Evolutionary conservation across 768 basidiomycete species (phyloP).

Genomic region (Termitomyces sp.): DNA sequence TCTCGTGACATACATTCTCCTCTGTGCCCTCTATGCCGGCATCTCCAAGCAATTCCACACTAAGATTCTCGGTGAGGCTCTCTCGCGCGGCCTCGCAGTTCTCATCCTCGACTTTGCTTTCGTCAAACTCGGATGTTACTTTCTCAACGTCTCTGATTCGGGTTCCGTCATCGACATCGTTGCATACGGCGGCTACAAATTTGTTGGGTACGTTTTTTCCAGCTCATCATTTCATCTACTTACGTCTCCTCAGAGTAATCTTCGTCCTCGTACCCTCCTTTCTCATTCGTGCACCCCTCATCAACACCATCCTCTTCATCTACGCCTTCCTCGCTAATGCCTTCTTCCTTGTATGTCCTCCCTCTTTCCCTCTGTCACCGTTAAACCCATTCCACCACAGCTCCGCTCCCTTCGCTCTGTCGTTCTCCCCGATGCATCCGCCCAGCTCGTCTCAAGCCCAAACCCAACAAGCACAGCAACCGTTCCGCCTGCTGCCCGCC

Average conservation of each 20-base stretch:
- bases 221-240: neutral
- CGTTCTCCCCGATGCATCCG: slow-evolving; percentile 52
- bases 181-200: slow-evolving; percentile 96
- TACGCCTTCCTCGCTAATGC: slow-evolving; percentile 88
- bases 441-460: slow-evolving; percentile 28
- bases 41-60: slow-evolving; percentile 82
- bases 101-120: slow-evolving; percentile 85
- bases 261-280: slow-evolving; percentile 71
- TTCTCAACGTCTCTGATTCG: slow-evolving; percentile 78
- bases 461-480: slow-evolving; percentile 47
- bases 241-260: slow-evolving; percentile 58
- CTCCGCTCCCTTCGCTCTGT: slow-evolving; percentile 90
- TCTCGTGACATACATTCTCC: slow-evolving; percentile 89
- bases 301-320: slow-evolving; percentile 69
- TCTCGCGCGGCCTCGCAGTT: slow-evolving; percentile 80
- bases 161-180: slow-evolving; percentile 75
- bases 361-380: neutral
- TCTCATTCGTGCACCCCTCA: slow-evolving; percentile 50
- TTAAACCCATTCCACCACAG: slow-evolving; percentile 31
- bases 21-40: slow-evolving; percentile 82
- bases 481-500: slow-evolving; percentile 72
- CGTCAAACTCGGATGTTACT: slow-evolving; percentile 89
- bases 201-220: slow-evolving; percentile 71
- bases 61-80: slow-evolving; percentile 79
- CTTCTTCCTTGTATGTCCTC: slow-evolving; percentile 78